Conservation (phyloP, 139 green algal genomes). For the Tetradesmus obliquus region DNA sequence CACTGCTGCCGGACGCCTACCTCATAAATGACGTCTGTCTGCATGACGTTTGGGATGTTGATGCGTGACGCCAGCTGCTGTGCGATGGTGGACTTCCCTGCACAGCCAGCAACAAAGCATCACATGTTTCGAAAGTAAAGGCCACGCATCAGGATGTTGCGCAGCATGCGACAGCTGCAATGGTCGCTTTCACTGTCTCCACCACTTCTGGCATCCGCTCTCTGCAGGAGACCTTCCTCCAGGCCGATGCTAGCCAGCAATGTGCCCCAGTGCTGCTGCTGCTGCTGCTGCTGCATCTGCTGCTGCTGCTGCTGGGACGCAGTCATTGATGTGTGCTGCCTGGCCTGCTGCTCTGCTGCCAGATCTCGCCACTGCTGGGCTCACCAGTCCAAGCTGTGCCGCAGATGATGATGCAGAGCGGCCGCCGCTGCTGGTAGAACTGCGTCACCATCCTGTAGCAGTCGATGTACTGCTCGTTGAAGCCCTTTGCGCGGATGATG, state of each 20-base stretch:
- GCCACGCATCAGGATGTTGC: not conserved
- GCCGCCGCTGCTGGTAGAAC: constrained; percentile 79
- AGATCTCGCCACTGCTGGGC: not conserved
- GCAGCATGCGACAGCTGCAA: not conserved
- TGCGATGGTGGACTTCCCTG: constrained; percentile 92
- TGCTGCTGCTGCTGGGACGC: no score
- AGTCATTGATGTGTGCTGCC: no score
- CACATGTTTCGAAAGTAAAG: not conserved
- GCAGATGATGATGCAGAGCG: constrained; percentile 89
- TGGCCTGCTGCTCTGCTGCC: not conserved
- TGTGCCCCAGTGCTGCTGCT: not conserved
- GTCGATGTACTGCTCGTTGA: constrained; percentile 77
- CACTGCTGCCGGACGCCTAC: constrained; percentile 45
- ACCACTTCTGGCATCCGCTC: not conserved
- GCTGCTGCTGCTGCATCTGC: not conserved
- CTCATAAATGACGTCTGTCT: constrained; percentile 90
- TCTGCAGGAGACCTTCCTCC: no score
- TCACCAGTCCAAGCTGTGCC: constrained; percentile 82
- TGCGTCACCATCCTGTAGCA: constrained; percentile 88
- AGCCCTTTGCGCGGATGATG: constrained; percentile 81
- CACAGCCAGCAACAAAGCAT: not conserved
- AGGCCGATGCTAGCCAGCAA: not conserved
- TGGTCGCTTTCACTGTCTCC: not conserved
- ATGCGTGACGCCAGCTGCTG: constrained; percentile 92
- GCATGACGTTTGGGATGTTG: constrained; percentile 96